Conservation (phyloP, 495 filamentous ascomycete species). For the Penicillium flavigenum region DNA sequence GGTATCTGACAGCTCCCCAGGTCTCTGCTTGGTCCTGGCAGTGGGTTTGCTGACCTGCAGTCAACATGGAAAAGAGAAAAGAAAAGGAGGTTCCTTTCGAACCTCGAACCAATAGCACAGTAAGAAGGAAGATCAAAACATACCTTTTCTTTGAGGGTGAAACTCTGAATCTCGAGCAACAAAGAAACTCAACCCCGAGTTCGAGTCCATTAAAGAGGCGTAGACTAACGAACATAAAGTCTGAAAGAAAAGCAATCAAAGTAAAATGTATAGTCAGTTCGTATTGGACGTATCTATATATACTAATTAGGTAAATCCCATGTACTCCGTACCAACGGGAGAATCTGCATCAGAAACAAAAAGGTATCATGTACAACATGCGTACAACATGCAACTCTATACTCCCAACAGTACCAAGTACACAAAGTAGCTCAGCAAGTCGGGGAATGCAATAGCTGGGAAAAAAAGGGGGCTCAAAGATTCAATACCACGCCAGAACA, state of each 20-base stretch:
- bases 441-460: conserved; percentile 23
- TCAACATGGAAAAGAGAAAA: neutral
- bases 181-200: neutral
- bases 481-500: conserved; percentile 15
- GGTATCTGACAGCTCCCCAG: neutral
- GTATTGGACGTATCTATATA: conserved; percentile 15
- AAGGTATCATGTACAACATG: conserved; percentile 36
- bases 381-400: conserved; percentile 32
- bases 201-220: neutral
- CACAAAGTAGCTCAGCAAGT: neutral
- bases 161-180: neutral
- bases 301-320: conserved; percentile 17
- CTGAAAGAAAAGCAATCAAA: conserved; percentile 6
- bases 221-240: neutral
- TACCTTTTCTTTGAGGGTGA: neutral
- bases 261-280: conserved; percentile 9
- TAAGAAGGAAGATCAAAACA: neutral
- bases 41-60: neutral
- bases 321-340: conserved; percentile 19
- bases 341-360: conserved; percentile 12
- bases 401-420: conserved; percentile 17
- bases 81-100: no score
- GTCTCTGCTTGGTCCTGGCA: neutral
- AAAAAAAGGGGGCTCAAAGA: conserved; percentile 15
- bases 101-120: neutral